phyloP scores from a whole-genome alignment of 108 stramenopile genomes.

The Cyclotella kingstonii region DNA sequence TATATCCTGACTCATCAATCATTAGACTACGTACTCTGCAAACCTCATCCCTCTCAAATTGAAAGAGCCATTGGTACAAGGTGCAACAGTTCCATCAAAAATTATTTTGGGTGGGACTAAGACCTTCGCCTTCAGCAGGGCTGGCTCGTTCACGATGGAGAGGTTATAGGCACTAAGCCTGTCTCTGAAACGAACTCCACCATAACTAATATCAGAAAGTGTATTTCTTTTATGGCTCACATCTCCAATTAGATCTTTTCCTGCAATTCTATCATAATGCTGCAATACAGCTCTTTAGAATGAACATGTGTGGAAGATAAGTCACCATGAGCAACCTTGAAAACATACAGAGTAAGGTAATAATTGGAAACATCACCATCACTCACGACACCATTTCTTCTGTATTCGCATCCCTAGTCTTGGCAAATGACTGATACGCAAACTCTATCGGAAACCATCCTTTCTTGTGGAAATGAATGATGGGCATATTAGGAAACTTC shows the following conservation, averaged over 20 bases:
- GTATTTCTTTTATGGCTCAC: not conserved
- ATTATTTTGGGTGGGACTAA: constrained; percentile 15
- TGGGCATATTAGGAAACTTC: constrained; percentile 29
- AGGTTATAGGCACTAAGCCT: constrained; percentile 10
- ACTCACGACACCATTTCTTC: constrained; percentile 2
- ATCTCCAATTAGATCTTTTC: not conserved
- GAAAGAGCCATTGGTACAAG: constrained; percentile 14
- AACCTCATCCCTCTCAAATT: constrained; percentile 10
- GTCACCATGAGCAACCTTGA: not conserved
- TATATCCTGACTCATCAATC: not conserved
- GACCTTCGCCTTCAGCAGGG: constrained; percentile 13
- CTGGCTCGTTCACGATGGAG: constrained; percentile 2
- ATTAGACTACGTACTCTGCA: constrained; percentile 11
- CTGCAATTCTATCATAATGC: constrained; percentile 27
- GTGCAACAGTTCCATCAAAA: not conserved
- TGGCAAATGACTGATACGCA: constrained; percentile 32
- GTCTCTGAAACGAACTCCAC: constrained; percentile 4
- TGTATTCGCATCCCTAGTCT: constrained; percentile 26
- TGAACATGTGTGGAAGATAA: not conserved
- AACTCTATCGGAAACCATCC: constrained; percentile 41
- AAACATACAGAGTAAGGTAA: not conserved
- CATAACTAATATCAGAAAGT: not conserved
- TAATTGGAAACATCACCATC: not conserved
- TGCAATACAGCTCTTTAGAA: constrained; percentile 10
- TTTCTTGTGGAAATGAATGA: constrained; percentile 20